phyloP scores from a whole-genome alignment of 495 filamentous ascomycete species.

The Zalerion maritima region DNA sequence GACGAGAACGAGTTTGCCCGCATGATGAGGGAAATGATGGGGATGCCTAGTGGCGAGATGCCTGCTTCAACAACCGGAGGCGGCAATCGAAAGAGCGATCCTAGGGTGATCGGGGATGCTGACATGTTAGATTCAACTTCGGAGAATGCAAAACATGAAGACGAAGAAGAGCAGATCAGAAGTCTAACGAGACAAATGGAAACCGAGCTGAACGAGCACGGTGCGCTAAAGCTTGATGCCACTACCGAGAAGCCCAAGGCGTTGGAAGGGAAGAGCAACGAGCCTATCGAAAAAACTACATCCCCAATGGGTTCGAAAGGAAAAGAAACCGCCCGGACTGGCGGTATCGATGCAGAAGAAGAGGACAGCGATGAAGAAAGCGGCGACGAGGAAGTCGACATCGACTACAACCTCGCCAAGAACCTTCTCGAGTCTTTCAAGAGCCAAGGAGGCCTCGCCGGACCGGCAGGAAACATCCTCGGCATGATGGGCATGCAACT shows the following conservation, averaged over 20 bases:
- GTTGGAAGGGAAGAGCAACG: slow-evolving; percentile 9
- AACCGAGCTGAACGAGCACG: slow-evolving; percentile 60
- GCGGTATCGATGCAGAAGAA: slow-evolving; percentile 7
- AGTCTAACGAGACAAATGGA: slow-evolving; percentile 68
- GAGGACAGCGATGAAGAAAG: slow-evolving; percentile 20
- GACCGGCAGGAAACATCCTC: slow-evolving; percentile 74
- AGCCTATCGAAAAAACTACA: slow-evolving; percentile 1
- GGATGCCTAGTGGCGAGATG: too few relatives aligned
- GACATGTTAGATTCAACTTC: slow-evolving; percentile 8
- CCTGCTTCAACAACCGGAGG: too few relatives aligned
- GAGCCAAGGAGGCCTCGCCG: slow-evolving; percentile 67
- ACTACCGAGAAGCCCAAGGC: slow-evolving; percentile 10
- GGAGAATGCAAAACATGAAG: slow-evolving; percentile 22
- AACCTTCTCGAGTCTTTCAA: slow-evolving; percentile 90
- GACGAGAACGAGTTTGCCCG: slow-evolving; percentile 70
- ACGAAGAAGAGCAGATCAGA: slow-evolving; percentile 56
- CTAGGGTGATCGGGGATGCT: background rate
- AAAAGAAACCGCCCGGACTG: slow-evolving; percentile 2
- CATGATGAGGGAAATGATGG: slow-evolving; percentile 96
- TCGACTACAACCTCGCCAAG: slow-evolving; percentile 77
- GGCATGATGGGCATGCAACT: slow-evolving; percentile 69
- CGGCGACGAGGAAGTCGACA: slow-evolving; percentile 45
- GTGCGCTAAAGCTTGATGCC: slow-evolving; percentile 53
- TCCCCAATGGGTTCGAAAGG: slow-evolving; percentile 5
- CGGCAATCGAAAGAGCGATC: slow-evolving; percentile 11